phyloP scores from a whole-genome alignment of 169 alveolate genomes.

The Neospora caninum region DNA sequence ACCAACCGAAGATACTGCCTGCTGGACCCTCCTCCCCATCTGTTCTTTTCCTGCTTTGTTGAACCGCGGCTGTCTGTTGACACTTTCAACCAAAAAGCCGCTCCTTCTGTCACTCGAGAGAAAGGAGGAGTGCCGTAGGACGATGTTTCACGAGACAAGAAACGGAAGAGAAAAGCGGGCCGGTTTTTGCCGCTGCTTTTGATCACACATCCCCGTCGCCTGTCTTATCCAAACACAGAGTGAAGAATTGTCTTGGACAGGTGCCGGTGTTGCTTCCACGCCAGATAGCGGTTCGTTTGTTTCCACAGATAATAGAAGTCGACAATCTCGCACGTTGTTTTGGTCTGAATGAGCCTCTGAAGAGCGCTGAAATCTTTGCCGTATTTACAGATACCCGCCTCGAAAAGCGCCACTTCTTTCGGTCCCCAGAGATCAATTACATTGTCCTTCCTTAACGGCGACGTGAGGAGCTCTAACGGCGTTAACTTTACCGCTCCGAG shows the following conservation, averaged over 20 bases:
- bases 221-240: slow-evolving; percentile 39
- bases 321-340: slow-evolving; percentile 82
- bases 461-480: slow-evolving; percentile 72
- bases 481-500: slow-evolving; percentile 43
- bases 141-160: too few species aligned
- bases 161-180: too few species aligned
- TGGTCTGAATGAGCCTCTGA: slow-evolving; percentile 80
- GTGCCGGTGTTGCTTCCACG: slow-evolving; percentile 82
- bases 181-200: too few species aligned
- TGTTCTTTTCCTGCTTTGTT: too few species aligned
- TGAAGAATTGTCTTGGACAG: slow-evolving; percentile 67
- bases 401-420: slow-evolving; percentile 82
- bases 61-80: too few species aligned
- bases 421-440: slow-evolving; percentile 88
- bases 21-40: too few species aligned
- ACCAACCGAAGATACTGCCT: too few species aligned
- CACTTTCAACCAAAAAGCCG: too few species aligned
- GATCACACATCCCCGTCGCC: too few species aligned
- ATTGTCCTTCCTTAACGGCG: slow-evolving; percentile 73
- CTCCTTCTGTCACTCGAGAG: too few species aligned
- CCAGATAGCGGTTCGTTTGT: slow-evolving; percentile 80
- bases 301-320: slow-evolving; percentile 87
- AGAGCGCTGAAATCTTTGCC: slow-evolving; percentile 84
- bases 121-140: too few species aligned
- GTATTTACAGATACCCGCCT: slow-evolving; percentile 81